Conservation (phyloP, 331 rosid species). For the Acacia pycnantha region DNA sequence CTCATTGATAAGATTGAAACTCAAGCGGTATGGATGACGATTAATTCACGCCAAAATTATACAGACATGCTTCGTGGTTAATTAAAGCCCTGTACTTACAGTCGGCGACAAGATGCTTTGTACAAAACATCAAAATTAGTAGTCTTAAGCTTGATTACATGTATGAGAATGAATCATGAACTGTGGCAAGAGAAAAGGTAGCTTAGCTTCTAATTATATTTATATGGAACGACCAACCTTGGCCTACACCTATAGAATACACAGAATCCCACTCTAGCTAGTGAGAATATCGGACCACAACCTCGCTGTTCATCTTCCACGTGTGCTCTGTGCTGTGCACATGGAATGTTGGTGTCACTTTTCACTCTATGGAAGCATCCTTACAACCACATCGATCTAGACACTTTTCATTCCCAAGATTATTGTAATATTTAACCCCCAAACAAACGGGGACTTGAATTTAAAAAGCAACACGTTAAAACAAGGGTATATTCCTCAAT, state of each 20-base stretch:
- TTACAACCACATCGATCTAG: neutral
- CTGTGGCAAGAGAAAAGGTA: neutral
- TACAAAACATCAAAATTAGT: neutral
- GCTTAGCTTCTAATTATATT: neutral
- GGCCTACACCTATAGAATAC: neutral
- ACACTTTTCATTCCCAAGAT: neutral
- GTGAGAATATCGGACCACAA: slow-evolving; percentile 25
- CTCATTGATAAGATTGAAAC: neutral
- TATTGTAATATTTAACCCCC: neutral
- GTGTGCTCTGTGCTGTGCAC: slow-evolving; percentile 42
- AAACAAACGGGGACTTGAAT: neutral
- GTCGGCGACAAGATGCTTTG: neutral
- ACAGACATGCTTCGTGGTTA: neutral
- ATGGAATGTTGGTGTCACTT: slow-evolving; percentile 52
- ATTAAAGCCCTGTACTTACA: neutral
- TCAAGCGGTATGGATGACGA: neutral
- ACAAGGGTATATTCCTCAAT: neutral
- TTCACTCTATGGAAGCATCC: slow-evolving; percentile 31
- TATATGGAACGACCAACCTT: neutral
- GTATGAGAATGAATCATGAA: neutral
- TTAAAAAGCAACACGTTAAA: neutral
- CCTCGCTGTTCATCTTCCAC: slow-evolving; percentile 36
- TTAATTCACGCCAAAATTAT: neutral
- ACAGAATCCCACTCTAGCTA: slow-evolving; percentile 1
- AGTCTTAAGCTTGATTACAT: neutral